Evolutionary conservation across 2,329 filamentous ascomycete species (phyloP).

Genomic region (Fusarium cicatricum): DNA sequence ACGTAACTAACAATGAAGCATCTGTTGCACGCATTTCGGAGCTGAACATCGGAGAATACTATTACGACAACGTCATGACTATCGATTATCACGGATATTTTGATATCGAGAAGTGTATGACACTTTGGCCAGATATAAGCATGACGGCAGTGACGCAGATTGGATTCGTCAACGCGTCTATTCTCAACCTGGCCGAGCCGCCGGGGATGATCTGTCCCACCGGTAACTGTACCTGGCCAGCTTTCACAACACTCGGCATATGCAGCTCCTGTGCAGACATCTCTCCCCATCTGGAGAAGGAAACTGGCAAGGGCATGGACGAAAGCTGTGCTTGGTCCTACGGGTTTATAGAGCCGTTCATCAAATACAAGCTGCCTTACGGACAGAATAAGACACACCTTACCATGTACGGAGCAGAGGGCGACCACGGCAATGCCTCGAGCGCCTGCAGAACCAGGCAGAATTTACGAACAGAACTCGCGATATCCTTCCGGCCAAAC

Average conservation of each 20-base stretch:
- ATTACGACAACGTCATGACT: too few relatives aligned
- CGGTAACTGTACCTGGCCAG: slow-evolving; percentile 6
- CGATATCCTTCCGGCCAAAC: neutral
- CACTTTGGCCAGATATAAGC: neutral
- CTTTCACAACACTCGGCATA: neutral
- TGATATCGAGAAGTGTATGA: too few relatives aligned
- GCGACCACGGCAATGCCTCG: neutral
- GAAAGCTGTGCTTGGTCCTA: neutral
- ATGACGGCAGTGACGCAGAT: neutral
- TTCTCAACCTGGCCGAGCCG: neutral
- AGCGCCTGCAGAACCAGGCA: neutral
- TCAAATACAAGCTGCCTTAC: neutral
- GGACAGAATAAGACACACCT: neutral
- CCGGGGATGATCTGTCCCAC: neutral
- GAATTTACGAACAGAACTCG: neutral
- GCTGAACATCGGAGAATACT: neutral
- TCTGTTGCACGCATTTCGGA: neutral
- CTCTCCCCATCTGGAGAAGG: neutral
- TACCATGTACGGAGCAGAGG: neutral
- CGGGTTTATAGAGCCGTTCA: neutral
- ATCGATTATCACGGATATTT: neutral
- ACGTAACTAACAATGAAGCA: neutral
- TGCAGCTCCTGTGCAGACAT: slow-evolving; percentile 4
- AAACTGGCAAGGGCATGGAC: neutral
- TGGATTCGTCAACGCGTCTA: slow-evolving; percentile 1